Evolutionary conservation across 495 filamentous ascomycete genomes (phyloP).

Genomic region (Aspergillus incahuasiensis): DNA sequence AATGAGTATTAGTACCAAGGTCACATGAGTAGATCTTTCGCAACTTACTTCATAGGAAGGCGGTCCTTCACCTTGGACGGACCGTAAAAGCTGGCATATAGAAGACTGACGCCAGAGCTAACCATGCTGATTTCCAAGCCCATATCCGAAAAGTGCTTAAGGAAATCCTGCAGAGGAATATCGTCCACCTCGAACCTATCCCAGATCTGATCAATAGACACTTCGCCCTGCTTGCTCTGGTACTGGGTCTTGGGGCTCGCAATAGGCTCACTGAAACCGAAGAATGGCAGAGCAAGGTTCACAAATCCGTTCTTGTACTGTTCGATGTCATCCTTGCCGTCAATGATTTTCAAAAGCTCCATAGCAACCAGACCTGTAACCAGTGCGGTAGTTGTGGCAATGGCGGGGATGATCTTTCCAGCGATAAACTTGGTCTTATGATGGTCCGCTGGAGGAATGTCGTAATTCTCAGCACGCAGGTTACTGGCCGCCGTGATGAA

Average conservation of each 20-base stretch:
- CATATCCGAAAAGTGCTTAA: constrained; percentile 72
- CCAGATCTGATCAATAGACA: constrained; percentile 93
- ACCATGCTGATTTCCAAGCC: constrained; percentile 88
- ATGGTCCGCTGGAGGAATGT: constrained; percentile 82
- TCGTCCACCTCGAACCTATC: constrained; percentile 92
- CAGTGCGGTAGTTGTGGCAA: constrained; percentile 93
- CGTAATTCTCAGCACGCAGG: constrained; percentile 95
- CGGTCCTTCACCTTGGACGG: constrained; percentile 82
- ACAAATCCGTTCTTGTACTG: constrained; percentile 99
- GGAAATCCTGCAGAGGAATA: constrained; percentile 76
- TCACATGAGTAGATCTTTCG: background rate
- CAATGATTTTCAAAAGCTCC: constrained; percentile 94
- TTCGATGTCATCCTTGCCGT: constrained; percentile 90
- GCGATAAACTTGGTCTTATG: constrained; percentile 99
- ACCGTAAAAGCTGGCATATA: constrained; percentile 97
- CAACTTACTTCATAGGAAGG: constrained; percentile 60
- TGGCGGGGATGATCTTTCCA: constrained; percentile 98
- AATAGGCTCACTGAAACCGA: constrained; percentile 96
- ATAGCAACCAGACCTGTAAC: constrained; percentile 90
- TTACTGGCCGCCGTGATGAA: constrained; percentile 98
- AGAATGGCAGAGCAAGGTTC: constrained; percentile 94
- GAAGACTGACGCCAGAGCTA: constrained; percentile 88
- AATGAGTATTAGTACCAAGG: constrained; percentile 10
- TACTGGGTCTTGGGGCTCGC: constrained; percentile 89
- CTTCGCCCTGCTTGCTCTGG: constrained; percentile 63